Evolutionary conservation across 129 eudicot species (phyloP).

Genomic region (Erigeron canadensis): DNA sequence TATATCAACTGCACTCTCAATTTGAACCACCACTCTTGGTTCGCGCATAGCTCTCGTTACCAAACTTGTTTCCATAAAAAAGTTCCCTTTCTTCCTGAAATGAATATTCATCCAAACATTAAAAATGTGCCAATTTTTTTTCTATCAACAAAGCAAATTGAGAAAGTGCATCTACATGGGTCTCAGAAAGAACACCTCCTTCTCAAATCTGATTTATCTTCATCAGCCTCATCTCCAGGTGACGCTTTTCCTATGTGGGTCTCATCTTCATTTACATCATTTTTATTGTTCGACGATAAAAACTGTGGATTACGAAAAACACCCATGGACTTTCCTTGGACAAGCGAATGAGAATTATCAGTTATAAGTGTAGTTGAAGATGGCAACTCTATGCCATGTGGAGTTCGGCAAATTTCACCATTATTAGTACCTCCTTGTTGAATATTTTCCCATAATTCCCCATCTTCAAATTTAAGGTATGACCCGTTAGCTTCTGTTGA

Average conservation of each 20-base stretch:
- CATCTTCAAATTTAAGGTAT: conserved; percentile 37
- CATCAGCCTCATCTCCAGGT: conserved; percentile 56
- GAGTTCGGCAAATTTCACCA: conserved; percentile 13
- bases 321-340: conserved; percentile 36
- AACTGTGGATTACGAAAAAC: conserved; percentile 39
- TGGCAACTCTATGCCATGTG: conserved; percentile 44
- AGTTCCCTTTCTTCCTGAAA: conserved; percentile 61
- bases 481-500: conserved; percentile 28
- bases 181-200: conserved; percentile 55
- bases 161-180: conserved; percentile 33
- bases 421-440: conserved; percentile 30
- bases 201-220: conserved; percentile 59
- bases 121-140: not conserved
- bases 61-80: conserved; percentile 43
- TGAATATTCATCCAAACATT: not conserved
- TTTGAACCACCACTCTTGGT: conserved; percentile 73
- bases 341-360: conserved; percentile 36
- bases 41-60: conserved; percentile 66
- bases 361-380: conserved; percentile 40
- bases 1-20: conserved; percentile 63
- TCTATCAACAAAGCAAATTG: conserved; percentile 1
- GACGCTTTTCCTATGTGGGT: conserved; percentile 36
- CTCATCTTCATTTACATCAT: conserved; percentile 47
- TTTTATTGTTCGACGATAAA: conserved; percentile 37
- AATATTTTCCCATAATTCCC: conserved; percentile 32